Evolutionary conservation across 1,284 basidiomycete species (phyloP).

Genomic region (Porodaedalea pini): DNA sequence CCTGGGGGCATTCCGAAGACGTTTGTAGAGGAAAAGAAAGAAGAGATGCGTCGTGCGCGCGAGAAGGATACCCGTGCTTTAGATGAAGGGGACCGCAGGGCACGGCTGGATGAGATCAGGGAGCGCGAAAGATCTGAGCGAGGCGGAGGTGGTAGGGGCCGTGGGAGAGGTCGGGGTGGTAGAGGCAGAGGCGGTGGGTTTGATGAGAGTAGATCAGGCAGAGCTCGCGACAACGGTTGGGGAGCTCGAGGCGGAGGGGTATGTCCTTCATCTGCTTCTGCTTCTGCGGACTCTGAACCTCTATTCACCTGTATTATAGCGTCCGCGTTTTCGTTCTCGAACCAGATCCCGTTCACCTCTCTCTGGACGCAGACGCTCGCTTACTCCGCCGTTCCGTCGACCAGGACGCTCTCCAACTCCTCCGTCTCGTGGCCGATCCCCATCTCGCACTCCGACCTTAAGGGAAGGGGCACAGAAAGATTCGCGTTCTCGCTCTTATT

Average conservation of each 20-base stretch:
- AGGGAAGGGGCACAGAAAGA: constrained; percentile 25
- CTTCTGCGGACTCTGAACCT: background rate
- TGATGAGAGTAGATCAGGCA: constrained; percentile 40
- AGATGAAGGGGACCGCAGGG: constrained; percentile 66
- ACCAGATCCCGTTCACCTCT: constrained; percentile 20
- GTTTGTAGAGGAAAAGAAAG: constrained; percentile 95
- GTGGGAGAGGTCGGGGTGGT: constrained; percentile 44
- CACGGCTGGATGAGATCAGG: constrained; percentile 64
- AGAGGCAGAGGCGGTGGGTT: constrained; percentile 42
- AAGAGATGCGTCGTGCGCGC: constrained; percentile 79
- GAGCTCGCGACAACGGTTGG: constrained; percentile 39
- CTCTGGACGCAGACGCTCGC: constrained; percentile 15
- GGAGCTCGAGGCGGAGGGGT: constrained; percentile 43
- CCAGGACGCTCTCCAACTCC: constrained; percentile 27
- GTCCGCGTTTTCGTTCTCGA: constrained; percentile 26
- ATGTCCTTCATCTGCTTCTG: constrained; percentile 35
- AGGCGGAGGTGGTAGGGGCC: constrained; percentile 41
- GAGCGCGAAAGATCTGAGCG: constrained; percentile 50
- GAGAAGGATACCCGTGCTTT: constrained; percentile 68
- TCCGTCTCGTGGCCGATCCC: constrained; percentile 22
- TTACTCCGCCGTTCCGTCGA: constrained; percentile 22
- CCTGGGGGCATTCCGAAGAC: constrained; percentile 89
- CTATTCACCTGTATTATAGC: constrained; percentile 24
- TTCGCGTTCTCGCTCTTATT: constrained; percentile 33
- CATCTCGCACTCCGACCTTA: constrained; percentile 15